Evolutionary conservation across 2,329 filamentous ascomycete species (phyloP), one percentile per base, ranked within the genome.

Genomic region (Cladosporium sp.): DNA sequence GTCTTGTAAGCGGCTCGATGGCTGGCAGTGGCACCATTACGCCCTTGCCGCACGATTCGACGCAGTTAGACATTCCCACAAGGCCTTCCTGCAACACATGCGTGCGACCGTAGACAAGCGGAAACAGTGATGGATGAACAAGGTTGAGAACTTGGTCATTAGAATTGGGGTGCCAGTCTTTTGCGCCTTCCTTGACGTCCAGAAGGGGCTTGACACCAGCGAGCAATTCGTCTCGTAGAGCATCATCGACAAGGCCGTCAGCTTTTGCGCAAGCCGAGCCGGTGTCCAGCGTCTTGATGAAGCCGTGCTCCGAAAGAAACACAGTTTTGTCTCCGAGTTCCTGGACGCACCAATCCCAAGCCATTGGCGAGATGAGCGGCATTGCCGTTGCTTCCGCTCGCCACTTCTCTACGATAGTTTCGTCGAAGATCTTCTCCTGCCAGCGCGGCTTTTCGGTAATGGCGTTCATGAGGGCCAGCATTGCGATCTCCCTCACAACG

Each of bases 111-210:
- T 85, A 87, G 2, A 86, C 73, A 0, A 90, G 73, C 0, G 88
- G 86, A 68, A 82, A 90, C 11, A 90, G 77, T 0, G 86, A 89
- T 0, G 87, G 87, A 68, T 90, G 83, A 6, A 90, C 81, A 2
- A 90, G 76, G 70, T 90, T 84, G 1, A 88, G 81, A 1, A 90
- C 86, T 68, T 81, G 82, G 21, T 65, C 26, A 24, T 65, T 51
- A 1, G 63, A 59, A 6, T 47, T 47, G n/a, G 63, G 63, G n/a
- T 65, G 63, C 63, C 63, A 65, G 21, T 65, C 63, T 58, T 74
- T 70, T 28, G 44, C 18, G 2, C 49, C 41, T 14, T 68, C 69
- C 10, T 66, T 59, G 15, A 85, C 79, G 21, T 84, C 74, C 66
- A 89, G 83, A 1, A 91, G 77, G 0, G 73, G 73, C 1, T 74